phyloP scores from a whole-genome alignment of 2,329 filamentous ascomycete species.

The Eurotiales sp. region DNA sequence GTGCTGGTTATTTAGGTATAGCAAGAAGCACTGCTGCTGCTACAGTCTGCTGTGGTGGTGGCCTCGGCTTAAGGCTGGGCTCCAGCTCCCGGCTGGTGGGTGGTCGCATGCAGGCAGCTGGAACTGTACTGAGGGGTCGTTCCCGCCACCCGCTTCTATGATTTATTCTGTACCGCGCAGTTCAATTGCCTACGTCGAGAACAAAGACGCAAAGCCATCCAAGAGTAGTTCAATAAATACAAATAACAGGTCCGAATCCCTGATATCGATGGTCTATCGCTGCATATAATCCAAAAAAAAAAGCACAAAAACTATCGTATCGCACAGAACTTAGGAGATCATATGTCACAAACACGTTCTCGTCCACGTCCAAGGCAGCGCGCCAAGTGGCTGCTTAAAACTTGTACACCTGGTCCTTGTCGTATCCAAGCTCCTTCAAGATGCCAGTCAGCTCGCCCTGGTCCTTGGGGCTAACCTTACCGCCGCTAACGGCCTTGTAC shows the following conservation, averaged over 20 bases:
- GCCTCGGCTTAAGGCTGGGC: no score
- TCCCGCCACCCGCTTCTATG: no score
- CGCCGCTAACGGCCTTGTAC: slow-evolving; percentile 88
- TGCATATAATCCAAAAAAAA: not conserved
- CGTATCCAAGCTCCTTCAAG: slow-evolving; percentile 79
- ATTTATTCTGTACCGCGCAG: no score
- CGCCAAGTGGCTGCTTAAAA: no score
- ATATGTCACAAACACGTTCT: not conserved
- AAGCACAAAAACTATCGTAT: not conserved
- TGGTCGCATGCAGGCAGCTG: no score
- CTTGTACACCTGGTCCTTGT: slow-evolving; percentile 92
- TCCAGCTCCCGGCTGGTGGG: no score
- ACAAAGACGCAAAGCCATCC: no score
- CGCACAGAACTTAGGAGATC: not conserved
- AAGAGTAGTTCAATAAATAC: not conserved
- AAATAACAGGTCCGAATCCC: slow-evolving; percentile 1
- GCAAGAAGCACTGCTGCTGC: no score
- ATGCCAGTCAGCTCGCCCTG: slow-evolving; percentile 84
- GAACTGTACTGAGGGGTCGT: no score
- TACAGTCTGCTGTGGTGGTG: no score
- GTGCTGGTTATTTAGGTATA: no score
- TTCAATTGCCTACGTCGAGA: no score
- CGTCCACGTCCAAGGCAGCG: not conserved
- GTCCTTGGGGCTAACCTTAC: slow-evolving; percentile 87
- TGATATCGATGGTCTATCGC: not conserved